Base-by-base conservation (phyloP, 768 basidiomycete genomes). In the Trametes cubensis region DNA sequence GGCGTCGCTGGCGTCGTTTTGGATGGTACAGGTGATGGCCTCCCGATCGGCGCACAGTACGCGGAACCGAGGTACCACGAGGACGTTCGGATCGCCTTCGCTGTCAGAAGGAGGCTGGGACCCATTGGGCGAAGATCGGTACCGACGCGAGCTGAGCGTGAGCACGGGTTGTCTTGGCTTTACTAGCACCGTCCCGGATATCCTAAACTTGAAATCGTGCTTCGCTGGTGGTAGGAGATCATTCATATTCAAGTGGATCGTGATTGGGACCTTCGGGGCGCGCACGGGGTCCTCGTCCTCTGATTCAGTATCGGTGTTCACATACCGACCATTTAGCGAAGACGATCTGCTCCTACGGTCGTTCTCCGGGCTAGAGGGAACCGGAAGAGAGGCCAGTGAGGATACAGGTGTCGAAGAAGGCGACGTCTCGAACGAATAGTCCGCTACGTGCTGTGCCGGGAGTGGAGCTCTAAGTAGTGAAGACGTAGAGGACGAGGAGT, bases 221-320 rank as follows among this genome's bases (percentile, higher is more conserved):
- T 86, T 88, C 28, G 80, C 75, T 10, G 89, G 84, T 3, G 85
- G 82, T 25, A 85, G 78, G 7, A 92, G 77, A 44, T 92, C 89
- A 66, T 90, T 89, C 79, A 92, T 90, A 69, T 92, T 91, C 61
- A 94, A 66, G 70, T 92, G 90, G 10, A 92, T 74, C 0, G 89
- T 90, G 47, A 94, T 79, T 3, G 89, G 86, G 15, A 79, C 75
- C 20, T 80, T 81, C 0, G 90, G 90, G 13, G 83, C 78, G 34
- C 60, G 70, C 14, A 62, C 58, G 15, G 56, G 56, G 7, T 64
- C 60, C 14, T 69, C 66, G 30, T 71, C 73, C 30, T 72, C 68
- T 21, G 47, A 45, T 25, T 71, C 70, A 3, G 67, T 68, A 42
- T 68, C 67, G 18, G 62, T 41, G n/a, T 60, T 28, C 56, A 52